A percentile compares a stretch with the other conserved stretches of the same genome.
Evolutionary conservation across 805 yeast species (phyloP).

Genomic region (Saccharomyces jurei): DNA sequence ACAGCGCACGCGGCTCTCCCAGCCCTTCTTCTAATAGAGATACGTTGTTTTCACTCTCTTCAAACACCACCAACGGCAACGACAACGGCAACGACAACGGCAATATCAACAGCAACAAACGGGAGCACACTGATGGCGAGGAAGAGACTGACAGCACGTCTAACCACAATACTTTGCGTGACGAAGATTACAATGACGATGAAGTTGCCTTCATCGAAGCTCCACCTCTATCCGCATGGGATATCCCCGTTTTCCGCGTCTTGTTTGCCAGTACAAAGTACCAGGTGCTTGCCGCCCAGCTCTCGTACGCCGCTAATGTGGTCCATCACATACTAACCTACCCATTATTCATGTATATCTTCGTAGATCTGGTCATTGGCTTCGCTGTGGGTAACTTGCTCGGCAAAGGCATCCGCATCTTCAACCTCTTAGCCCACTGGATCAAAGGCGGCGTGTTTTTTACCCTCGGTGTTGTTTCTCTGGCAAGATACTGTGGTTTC

Average conservation of each 20-base stretch:
- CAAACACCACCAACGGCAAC: not conserved
- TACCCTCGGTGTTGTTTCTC: conserved; percentile 63
- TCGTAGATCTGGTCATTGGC: conserved; percentile 47
- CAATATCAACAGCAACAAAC: not conserved
- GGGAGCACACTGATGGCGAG: not conserved
- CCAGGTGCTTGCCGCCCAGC: conserved; percentile 17
- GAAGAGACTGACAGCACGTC: not conserved
- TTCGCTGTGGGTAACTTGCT: conserved; percentile 57
- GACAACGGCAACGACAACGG: too few relatives aligned
- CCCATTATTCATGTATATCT: conserved; percentile 53
- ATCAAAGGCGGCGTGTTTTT: conserved; percentile 92
- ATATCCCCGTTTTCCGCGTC: not conserved
- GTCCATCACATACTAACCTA: conserved; percentile 50
- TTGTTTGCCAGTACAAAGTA: conserved; percentile 29
- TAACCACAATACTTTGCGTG: not conserved
- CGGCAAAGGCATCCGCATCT: conserved; percentile 60
- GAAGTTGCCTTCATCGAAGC: conserved; percentile 4
- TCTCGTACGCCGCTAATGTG: conserved; percentile 23
- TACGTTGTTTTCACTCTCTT: not conserved
- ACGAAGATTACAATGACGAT: conserved; percentile 23
- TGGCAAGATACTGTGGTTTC: conserved; percentile 83
- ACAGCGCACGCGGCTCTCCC: not conserved
- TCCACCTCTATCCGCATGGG: not conserved
- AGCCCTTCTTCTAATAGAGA: not conserved
- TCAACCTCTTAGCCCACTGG: conserved; percentile 86